phyloP scores from a whole-genome alignment of 768 basidiomycete genomes.

The Phallus indusiatus region DNA sequence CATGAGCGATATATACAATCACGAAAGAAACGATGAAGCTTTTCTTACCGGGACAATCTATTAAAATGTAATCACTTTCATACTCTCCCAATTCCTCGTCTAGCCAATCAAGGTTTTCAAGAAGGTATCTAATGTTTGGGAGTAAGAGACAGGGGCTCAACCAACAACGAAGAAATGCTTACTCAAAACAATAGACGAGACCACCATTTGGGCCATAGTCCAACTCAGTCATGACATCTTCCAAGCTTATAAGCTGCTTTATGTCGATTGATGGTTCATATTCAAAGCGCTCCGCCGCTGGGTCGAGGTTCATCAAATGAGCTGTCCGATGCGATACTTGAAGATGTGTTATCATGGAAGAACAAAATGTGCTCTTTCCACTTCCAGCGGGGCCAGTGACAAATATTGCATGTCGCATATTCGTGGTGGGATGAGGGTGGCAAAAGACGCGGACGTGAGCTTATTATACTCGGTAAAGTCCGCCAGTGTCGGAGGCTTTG shows the following conservation, averaged over 20 bases:
- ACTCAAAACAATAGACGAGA: conserved; percentile 98
- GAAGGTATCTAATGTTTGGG: conserved; percentile 59
- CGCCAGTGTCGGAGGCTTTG: not conserved
- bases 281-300: conserved; percentile 90
- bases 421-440: not conserved
- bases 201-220: conserved; percentile 96
- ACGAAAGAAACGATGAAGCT: not conserved
- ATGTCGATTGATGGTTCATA: conserved; percentile 92
- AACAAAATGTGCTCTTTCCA: conserved; percentile 92
- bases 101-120: conserved; percentile 97
- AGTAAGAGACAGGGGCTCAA: not conserved
- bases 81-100: conserved; percentile 92
- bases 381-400: conserved; percentile 96
- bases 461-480: no score
- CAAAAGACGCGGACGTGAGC: not conserved
- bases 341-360: conserved; percentile 83
- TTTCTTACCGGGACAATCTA: conserved; percentile 77
- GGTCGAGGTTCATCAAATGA: conserved; percentile 96
- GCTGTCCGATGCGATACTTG: conserved; percentile 69
- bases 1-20: not conserved
- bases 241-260: conserved; percentile 79
- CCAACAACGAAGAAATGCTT: conserved; percentile 33
- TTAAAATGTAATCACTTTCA: conserved; percentile 91
- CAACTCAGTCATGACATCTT: conserved; percentile 95
- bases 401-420: conserved; percentile 82